These are phyloP conservation scores for Aspergillus leporis DNA, from an alignment of 495 filamentous ascomycete species.

Conservation along the genomic window DNA sequence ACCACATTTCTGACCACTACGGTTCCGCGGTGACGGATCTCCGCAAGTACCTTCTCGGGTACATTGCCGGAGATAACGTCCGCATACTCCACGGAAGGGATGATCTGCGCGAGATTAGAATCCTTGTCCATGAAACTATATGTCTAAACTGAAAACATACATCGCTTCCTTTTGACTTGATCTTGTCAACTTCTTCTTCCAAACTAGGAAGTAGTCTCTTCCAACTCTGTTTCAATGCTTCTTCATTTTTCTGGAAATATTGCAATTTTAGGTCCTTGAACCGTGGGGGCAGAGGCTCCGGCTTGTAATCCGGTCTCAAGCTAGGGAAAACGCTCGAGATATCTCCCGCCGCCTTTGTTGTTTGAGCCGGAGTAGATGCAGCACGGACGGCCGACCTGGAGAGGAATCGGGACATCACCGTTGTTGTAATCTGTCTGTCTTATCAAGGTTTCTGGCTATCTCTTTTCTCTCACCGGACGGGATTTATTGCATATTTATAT, in stretches of 20 bases:
- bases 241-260: conserved; percentile 63
- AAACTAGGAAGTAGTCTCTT: conserved; percentile 64
- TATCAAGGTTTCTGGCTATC: neutral
- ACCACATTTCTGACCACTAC: conserved; percentile 65
- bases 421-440: conserved; percentile 11
- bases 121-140: neutral
- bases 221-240: conserved; percentile 65
- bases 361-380: conserved; percentile 37
- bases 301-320: conserved; percentile 62
- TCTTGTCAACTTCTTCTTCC: conserved; percentile 44
- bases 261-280: conserved; percentile 74
- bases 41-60: conserved; percentile 44
- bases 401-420: conserved; percentile 36
- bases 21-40: conserved; percentile 62
- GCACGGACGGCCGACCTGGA: conserved; percentile 34
- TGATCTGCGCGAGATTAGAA: conserved; percentile 38
- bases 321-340: conserved; percentile 85
- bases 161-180: conserved; percentile 51
- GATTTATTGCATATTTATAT: conserved; percentile 10
- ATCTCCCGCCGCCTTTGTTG: conserved; percentile 61
- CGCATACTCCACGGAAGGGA: conserved; percentile 60
- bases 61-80: conserved; percentile 50
- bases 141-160: conserved; percentile 27
- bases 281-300: conserved; percentile 64
- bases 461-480: neutral